phyloP scores from a whole-genome alignment of 352 stramenopile species.

The Pythium myriotylum region DNA sequence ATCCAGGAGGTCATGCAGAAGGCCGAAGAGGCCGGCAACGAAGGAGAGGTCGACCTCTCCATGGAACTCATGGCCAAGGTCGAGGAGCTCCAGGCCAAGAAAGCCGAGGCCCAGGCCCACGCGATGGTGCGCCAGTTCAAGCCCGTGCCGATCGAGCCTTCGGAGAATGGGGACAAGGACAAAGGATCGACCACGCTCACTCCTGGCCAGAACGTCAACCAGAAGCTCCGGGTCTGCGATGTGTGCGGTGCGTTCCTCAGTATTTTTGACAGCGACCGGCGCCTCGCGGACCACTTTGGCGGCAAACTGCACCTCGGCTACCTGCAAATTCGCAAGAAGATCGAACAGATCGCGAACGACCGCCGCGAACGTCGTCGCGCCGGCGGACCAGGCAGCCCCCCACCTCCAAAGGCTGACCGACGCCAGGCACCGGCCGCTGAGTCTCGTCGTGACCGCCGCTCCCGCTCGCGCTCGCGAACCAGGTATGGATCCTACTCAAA shows the following conservation, averaged over 20 bases:
- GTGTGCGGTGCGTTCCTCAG: constrained; percentile 91
- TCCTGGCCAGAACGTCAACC: constrained; percentile 55
- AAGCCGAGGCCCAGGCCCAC: constrained; percentile 40
- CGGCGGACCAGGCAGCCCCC: constrained; percentile 4
- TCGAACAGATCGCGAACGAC: constrained; percentile 64
- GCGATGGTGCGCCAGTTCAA: constrained; percentile 49
- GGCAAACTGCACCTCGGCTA: constrained; percentile 92
- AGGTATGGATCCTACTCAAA: constrained; percentile 15
- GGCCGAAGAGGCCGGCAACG: constrained; percentile 62
- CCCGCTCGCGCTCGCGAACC: constrained; percentile 31
- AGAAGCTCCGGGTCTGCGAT: constrained; percentile 90
- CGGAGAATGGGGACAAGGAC: constrained; percentile 10
- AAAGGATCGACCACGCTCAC: neutral
- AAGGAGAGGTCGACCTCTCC: constrained; percentile 58
- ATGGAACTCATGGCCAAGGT: constrained; percentile 67
- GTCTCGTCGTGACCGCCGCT: constrained; percentile 19
- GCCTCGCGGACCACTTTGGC: constrained; percentile 89
- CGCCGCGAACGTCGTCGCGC: constrained; percentile 33
- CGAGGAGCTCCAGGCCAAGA: constrained; percentile 67
- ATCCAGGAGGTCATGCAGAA: constrained; percentile 66
- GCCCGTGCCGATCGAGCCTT: constrained; percentile 1
- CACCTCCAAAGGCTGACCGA: constrained; percentile 9
- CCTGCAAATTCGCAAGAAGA: constrained; percentile 86
- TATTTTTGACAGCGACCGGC: constrained; percentile 91
- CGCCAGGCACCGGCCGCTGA: neutral